Evolutionary conservation across 179 eudicot genomes (phyloP).

Genomic region (Drosera spatulata): DNA sequence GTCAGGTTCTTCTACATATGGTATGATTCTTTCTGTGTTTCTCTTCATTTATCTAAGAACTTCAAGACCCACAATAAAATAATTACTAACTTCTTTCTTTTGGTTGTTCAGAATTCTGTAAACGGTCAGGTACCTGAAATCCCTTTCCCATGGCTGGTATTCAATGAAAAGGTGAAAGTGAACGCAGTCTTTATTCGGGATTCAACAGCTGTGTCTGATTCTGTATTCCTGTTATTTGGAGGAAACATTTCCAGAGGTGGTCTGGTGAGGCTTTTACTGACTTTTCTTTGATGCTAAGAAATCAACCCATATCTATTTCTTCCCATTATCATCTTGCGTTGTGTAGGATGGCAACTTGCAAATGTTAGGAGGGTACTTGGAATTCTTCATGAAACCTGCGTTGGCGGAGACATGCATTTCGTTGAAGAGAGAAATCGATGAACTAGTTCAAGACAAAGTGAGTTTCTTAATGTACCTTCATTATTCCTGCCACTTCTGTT

Average conservation of each 20-base stretch:
- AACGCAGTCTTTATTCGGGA: constrained; percentile 71
- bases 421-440: constrained; percentile 56
- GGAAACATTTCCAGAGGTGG: constrained; percentile 56
- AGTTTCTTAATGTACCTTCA: not conserved
- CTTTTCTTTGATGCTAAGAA: constrained; percentile 1
- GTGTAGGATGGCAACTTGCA: constrained; percentile 70
- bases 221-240: constrained; percentile 61
- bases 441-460: constrained; percentile 60
- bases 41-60: not conserved
- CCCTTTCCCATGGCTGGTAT: constrained; percentile 81
- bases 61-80: not conserved
- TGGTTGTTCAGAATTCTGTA: constrained; percentile 46
- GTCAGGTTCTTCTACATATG: constrained; percentile 51
- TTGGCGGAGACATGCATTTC: constrained; percentile 43
- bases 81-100: not conserved
- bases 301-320: not conserved
- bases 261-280: constrained; percentile 29
- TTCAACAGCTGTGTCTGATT: constrained; percentile 79
- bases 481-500: no score
- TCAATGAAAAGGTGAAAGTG: constrained; percentile 78
- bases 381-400: constrained; percentile 70
- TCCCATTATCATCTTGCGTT: constrained; percentile 6
- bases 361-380: constrained; percentile 80
- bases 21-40: constrained; percentile 28
- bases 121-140: constrained; percentile 52